Base-by-base conservation (phyloP, 805 yeast genomes). In the Metschnikowia proteae region DNA sequence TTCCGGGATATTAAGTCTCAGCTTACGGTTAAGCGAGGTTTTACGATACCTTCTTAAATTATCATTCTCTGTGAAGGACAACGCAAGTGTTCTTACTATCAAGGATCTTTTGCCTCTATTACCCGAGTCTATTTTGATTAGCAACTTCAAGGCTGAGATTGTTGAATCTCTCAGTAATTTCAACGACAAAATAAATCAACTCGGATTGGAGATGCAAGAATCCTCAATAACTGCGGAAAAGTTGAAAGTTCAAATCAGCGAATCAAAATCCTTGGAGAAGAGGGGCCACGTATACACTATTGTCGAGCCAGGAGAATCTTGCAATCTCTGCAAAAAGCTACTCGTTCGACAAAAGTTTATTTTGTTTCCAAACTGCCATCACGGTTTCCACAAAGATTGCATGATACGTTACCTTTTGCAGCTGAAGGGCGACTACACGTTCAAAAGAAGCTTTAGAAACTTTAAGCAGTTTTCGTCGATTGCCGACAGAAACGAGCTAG, bases 321-420 rank as follows among this genome's bases (percentile, higher is more conserved):
- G 99, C 68, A 70, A 77, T 38, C 55, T 81, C 3, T 92, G 98
- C 65, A 68, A 73, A n/a, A 77, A 77, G 55, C 76, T 94, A 6
- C 70, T 92, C 39, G 76, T 88, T 3, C 79, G 83, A 3, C 78
- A 89, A 49, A 86, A 82, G 60, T 90, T 90, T 57, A 76, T 84
- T 46, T 81, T 83, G 4, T 94, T 88, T 61, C 97, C 97, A 0
- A 72, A 70, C 49, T 94, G 99, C 62, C 85, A 80, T 48, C 99
- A 94, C 63, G 81, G 88, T 4, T 86, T 88, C 67, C 98, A 94
- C 62, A 83, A 83, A 45, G 96, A 90, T 62, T 94, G 99, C 68
- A 65, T 89, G n/a, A 79, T 86, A 5, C 77, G 79, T 48, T 70
- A 70, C 34, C 79, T 86, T 31, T 61, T 84, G 45, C 71, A 73